Base-by-base conservation (phyloP, 331 rosid genomes). In the Ulmus americana region DNA sequence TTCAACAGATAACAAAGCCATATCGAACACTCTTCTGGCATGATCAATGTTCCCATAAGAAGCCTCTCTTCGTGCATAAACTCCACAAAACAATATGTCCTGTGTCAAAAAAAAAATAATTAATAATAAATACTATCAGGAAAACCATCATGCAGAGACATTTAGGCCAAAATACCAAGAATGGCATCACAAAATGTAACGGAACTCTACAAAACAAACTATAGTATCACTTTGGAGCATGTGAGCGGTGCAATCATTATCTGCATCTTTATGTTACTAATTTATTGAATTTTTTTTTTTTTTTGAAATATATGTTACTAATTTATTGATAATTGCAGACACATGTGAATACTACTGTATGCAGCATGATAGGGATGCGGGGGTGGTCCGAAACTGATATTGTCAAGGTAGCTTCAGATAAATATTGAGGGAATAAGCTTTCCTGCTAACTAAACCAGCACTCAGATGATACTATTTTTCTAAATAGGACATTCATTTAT, bases 11-110 rank as follows among this genome's bases (percentile, higher is more conserved):
- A 80, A 75, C 78, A 89, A 74, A 40, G 98, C 94, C 98, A 89
- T 89, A 81, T 89, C 96, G 83, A 92, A 89, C 62, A 92, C 86
- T 75, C 81, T 89, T 62, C 98, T 88, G 65, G 98, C 94, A 65
- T 83, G 87, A 74, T 82, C 94, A 55, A 85, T 69, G 70, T 92
- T 85, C 59, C 95, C 95, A 58, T 86, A 80, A 59, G 63, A 70
- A 69, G 98, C 98, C 81, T 92, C 98, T 74, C 98, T 85, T 39
- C 69, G 76, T 67, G 98, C 98, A 79, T 88, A 89, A 62, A 92
- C 83, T 61, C 98, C 98, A 71, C 97, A 92, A 61, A 92, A 73
- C 75, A 91, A 77, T 65, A 86, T 73, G 74, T 91, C 96, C 97
- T 92, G 80, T 63, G 76, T 43, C 45, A 62, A 68, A 45, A 74